Evolutionary conservation across 2,329 filamentous ascomycete genomes (phyloP).

Genomic region (Pochonia chlamydosporia): DNA sequence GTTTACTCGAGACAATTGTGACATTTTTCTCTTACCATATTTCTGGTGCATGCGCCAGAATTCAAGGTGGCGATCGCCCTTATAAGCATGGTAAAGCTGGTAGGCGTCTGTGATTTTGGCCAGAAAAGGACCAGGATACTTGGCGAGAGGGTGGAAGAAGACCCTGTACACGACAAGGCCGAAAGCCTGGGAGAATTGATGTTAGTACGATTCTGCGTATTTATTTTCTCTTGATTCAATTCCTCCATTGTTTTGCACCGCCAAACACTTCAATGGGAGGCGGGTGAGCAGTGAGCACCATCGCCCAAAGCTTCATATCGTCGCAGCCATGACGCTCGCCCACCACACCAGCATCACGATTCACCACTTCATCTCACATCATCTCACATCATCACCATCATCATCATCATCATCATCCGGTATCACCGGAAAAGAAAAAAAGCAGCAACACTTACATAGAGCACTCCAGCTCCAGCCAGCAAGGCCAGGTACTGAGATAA

Average conservation of each 20-base stretch:
- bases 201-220: too few relatives aligned
- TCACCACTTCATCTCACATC: background rate
- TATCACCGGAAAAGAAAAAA: background rate
- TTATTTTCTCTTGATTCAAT: too few relatives aligned
- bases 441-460: slow-evolving; percentile 33
- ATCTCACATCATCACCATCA: background rate
- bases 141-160: slow-evolving; percentile 59
- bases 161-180: slow-evolving; percentile 48
- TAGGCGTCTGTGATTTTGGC: slow-evolving; percentile 59
- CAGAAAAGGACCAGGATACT: slow-evolving; percentile 58
- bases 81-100: slow-evolving; percentile 68
- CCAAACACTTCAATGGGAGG: too few relatives aligned
- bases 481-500: slow-evolving; percentile 35
- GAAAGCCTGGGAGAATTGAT: slow-evolving; percentile 23
- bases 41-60: slow-evolving; percentile 64
- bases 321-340: too few relatives aligned
- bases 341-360: too few relatives aligned
- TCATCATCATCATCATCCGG: background rate
- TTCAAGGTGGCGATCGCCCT: slow-evolving; percentile 68
- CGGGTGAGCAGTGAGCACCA: too few relatives aligned
- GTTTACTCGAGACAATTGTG: background rate
- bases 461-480: slow-evolving; percentile 24
- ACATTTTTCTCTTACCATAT: slow-evolving; percentile 48
- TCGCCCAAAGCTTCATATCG: too few relatives aligned
- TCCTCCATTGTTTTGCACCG: too few relatives aligned